Evolutionary conservation across 805 yeast genomes (phyloP), one percentile per base, ranked within the genome.

Genomic region (Soucietia sequanensis): DNA sequence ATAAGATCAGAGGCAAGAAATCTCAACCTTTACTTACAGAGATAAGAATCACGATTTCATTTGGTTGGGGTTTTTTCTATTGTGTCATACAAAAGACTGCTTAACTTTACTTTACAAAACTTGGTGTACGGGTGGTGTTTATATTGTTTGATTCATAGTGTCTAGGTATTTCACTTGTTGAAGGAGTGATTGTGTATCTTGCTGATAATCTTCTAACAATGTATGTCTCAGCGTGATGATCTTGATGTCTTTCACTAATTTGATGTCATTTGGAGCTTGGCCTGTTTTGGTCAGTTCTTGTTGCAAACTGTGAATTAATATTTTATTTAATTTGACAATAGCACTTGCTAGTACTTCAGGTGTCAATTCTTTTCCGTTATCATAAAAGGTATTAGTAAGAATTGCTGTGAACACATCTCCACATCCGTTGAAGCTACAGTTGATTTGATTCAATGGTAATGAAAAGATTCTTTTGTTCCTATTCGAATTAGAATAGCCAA

Each of bases 341-440:
- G 55, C 58, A 31, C 47, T 53, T 2, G 51, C 52, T 16, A 67
- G 41, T 16, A 55, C 54, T 5, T 35, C 37, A 2, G 60, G 58
- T 5, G 55, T 47, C 5, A 65, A 48, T 26, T 44, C 34, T 12
- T 27, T 31, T 4, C 37, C 33, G 26, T 44, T 62, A 6, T 42
- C 55, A 37, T 62, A 62, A 42, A 71, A 70, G 2, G 65, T 56
- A 44, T 82, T 76, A 3, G 81, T 68, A 13, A 84, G 43, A 11
- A 84, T 50, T 1, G 82, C 88, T 3, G 80, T 66, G 53, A 84
- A 81, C 12, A 84, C 57, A 52, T 84, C 93, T 2, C 93, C 93
- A 38, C 85, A 75, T 1, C 93, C 93, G 26, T 78, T 80, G 52
- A 83, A 84, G 2, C 67, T 60, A 7, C 88, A 86, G 14, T 72